Percentiles rank a stretch among this genome's conserved stretches.
These are phyloP conservation scores for Elaeis oleifera DNA, from an alignment of 202 grass and related monocot genomes.

Conservation along the genomic window DNA sequence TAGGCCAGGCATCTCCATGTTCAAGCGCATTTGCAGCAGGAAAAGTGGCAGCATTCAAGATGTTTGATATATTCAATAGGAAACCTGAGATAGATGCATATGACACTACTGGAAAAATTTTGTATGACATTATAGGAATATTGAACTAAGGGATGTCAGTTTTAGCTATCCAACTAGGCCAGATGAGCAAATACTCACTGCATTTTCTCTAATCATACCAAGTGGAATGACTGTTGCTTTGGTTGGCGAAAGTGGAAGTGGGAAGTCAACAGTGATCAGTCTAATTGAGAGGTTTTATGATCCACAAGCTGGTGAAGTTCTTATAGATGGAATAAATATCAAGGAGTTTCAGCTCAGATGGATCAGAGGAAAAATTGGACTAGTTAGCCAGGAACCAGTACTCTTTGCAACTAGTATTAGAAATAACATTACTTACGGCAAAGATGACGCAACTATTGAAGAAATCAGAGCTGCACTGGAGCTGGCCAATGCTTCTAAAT, in stretches of 20 bases:
- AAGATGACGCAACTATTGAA: slow-evolving; percentile 11
- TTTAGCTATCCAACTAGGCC: slow-evolving; percentile 19
- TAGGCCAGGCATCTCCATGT: slow-evolving; percentile 16
- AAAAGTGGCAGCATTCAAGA: slow-evolving; percentile 14
- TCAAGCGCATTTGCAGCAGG: slow-evolving; percentile 17
- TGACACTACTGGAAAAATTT: slow-evolving; percentile 10
- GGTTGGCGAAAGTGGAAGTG: slow-evolving; percentile 20
- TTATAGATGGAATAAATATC: slow-evolving; percentile 19
- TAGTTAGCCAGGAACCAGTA: slow-evolving; percentile 20
- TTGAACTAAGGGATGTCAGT: slow-evolving; percentile 13
- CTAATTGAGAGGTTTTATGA: slow-evolving; percentile 17
- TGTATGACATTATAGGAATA: slow-evolving; percentile 8
- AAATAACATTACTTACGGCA: slow-evolving; percentile 16
- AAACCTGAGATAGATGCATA: slow-evolving; percentile 16
- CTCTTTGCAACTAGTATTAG: slow-evolving; percentile 13
- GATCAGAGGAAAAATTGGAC: slow-evolving; percentile 17
- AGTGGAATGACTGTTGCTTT: slow-evolving; percentile 12
- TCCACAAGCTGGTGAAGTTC: slow-evolving; percentile 15
- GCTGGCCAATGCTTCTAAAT: slow-evolving; percentile 12
- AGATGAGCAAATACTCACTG: slow-evolving; percentile 10
- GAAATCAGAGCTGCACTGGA: slow-evolving; percentile 13
- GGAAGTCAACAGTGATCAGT: slow-evolving; percentile 15
- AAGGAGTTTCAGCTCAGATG: slow-evolving; percentile 14
- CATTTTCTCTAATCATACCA: slow-evolving; percentile 9
- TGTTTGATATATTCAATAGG: slow-evolving; percentile 8